These are phyloP conservation scores for Cicer bijugum DNA, from an alignment of 306 rosid species.

Conservation along the genomic window DNA sequence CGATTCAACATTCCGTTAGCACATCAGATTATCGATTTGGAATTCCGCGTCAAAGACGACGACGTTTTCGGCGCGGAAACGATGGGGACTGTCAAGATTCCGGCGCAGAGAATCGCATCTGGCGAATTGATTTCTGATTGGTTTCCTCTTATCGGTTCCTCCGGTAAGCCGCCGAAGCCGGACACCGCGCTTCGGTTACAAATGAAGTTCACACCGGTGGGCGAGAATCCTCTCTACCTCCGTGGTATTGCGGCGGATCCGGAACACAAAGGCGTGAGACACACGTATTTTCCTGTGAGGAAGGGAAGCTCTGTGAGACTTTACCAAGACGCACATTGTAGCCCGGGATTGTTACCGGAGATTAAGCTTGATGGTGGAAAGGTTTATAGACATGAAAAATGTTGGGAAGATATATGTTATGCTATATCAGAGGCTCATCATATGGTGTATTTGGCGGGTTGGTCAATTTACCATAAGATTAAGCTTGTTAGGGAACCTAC, in stretches of 20 bases:
- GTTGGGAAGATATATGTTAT: constrained; percentile 95
- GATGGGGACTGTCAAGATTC: constrained; percentile 63
- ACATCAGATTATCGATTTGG: constrained; percentile 63
- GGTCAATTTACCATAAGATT: constrained; percentile 84
- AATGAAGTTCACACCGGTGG: constrained; percentile 64
- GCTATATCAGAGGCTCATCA: constrained; percentile 94
- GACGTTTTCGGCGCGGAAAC: constrained; percentile 72
- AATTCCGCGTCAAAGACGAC: constrained; percentile 78
- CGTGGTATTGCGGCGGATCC: constrained; percentile 82
- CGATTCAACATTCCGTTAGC: constrained; percentile 76
- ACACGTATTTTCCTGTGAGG: constrained; percentile 84
- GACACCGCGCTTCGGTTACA: constrained; percentile 56
- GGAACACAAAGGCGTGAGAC: constrained; percentile 64
- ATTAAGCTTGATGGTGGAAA: constrained; percentile 64
- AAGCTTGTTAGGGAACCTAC: constrained; percentile 75
- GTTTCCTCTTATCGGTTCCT: constrained; percentile 50
- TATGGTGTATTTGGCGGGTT: constrained; percentile 76
- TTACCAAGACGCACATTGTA: constrained; percentile 87
- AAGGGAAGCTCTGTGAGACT: constrained; percentile 67
- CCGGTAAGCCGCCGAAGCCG: constrained; percentile 59
- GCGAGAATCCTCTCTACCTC: constrained; percentile 50
- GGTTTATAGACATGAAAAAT: constrained; percentile 58
- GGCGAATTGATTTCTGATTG: constrained; percentile 58
- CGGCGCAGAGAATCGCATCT: constrained; percentile 56
- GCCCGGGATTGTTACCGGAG: constrained; percentile 49